Base-by-base conservation (phyloP, 2,329 filamentous ascomycete genomes). In the Nemania sp. region DNA sequence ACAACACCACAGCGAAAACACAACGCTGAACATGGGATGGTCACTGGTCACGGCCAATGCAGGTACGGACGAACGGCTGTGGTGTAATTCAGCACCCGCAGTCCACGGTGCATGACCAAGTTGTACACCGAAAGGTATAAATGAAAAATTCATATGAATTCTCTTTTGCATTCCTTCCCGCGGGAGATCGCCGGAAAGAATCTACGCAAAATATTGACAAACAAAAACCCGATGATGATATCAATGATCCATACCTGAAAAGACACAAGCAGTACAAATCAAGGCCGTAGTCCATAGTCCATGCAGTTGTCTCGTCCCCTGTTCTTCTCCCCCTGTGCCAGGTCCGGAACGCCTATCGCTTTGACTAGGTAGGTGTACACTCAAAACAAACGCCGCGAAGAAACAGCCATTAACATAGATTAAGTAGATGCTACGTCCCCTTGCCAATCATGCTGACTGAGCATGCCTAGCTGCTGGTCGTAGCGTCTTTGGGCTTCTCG, bases 291-390 rank as follows among this genome's bases (percentile, higher is more conserved):
- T 52, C 51, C 45, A 59, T 32, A 40, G 51, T 55, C 56, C 46
- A 59, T 34, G 32, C 49, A 37, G 57, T 21, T 47, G 46, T 58
- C 57, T 47, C 25, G 25, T 29, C 25, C 39, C 37, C 37, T 7
- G 50, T 50, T 25, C 57, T 55, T 54, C 35, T 57, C 54, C 46
- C 50, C 46, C 50, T 58, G 48, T 56, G 57, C 61, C 60, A 49
- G 45, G 55, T 60, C 64, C 64, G 61, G 64, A 66, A 66, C 64
- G 64, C 64, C 64, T 64, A 54, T 65, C 55, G 64, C 62, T 64
- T 18, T 52, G 54, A 57, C 45, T 54, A 56, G 42, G 40, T 54
- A 56, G 42, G 40, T 64, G 55, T 62, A 66, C 64, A 64, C 53
- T 45, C 39, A 39, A 57, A 64, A 63, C 58, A 55, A 59, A 62